phyloP scores from a whole-genome alignment of 139 green algal genomes.

The Zygnema circumcarinatum region DNA sequence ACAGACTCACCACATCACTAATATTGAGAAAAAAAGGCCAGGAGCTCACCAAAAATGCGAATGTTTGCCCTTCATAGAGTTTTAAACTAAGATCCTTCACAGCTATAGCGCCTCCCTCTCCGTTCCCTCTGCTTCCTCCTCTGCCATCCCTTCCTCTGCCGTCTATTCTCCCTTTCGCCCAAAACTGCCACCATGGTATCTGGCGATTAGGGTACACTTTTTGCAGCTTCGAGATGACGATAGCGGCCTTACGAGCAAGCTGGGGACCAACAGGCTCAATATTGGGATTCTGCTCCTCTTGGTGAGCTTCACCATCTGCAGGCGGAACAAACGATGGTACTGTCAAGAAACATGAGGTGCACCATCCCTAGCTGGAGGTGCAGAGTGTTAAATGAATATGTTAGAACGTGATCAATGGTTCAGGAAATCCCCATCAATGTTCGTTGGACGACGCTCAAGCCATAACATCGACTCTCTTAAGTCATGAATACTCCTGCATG shows the following conservation, averaged over 20 bases:
- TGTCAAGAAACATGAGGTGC: too few relatives aligned
- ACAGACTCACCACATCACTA: background rate
- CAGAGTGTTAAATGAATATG: too few relatives aligned
- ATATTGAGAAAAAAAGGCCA: background rate
- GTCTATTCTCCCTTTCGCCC: background rate
- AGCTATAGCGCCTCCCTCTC: background rate
- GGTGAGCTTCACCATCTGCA: background rate
- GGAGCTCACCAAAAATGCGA: slow-evolving; percentile 49
- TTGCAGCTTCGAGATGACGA: slow-evolving; percentile 17
- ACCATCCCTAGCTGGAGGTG: too few relatives aligned
- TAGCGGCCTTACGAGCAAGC: background rate
- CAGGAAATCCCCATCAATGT: too few relatives aligned
- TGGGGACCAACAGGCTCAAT: slow-evolving; percentile 15
- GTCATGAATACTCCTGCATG: too few relatives aligned
- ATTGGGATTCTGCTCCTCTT: background rate
- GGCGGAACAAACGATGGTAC: too few relatives aligned
- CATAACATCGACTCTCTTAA: too few relatives aligned
- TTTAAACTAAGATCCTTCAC: slow-evolving; percentile 48
- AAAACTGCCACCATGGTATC: slow-evolving; percentile 21
- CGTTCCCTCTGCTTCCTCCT: background rate
- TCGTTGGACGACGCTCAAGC: too few relatives aligned
- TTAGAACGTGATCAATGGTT: too few relatives aligned
- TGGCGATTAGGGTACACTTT: slow-evolving; percentile 25
- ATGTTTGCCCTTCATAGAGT: slow-evolving; percentile 49
- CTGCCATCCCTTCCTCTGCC: background rate